Conservation (phyloP, 345 rosid genomes). For the Carallia pectinifolia region DNA sequence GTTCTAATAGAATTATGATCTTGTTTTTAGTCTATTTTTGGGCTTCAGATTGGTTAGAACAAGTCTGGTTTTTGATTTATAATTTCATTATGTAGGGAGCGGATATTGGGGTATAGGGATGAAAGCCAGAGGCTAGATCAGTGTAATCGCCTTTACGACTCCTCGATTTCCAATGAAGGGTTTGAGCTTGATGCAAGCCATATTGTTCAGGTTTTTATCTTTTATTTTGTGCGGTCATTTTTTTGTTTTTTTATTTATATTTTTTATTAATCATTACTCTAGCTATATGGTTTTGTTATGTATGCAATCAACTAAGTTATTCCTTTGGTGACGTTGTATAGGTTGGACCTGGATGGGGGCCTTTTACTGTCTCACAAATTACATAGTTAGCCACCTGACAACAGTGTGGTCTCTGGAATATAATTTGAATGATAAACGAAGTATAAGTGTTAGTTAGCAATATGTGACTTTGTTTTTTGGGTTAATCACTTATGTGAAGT, state of each 20-base stretch:
- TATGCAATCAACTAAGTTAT: neutral
- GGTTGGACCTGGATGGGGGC: neutral
- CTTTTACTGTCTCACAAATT: neutral
- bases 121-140: slow-evolving; percentile 94
- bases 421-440: neutral
- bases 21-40: too few relatives aligned
- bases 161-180: slow-evolving; percentile 73
- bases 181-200: slow-evolving; percentile 89
- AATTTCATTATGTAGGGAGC: slow-evolving; percentile 51
- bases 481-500: too few relatives aligned
- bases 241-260: neutral
- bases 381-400: neutral
- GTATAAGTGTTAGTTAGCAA: neutral
- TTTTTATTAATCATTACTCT: too few relatives aligned
- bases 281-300: neutral
- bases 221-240: neutral
- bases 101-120: slow-evolving; percentile 72
- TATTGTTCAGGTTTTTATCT: slow-evolving; percentile 66
- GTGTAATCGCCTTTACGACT: slow-evolving; percentile 89
- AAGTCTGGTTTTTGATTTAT: slow-evolving; percentile 12
- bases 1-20: too few relatives aligned
- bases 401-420: neutral
- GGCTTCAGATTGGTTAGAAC: neutral
- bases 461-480: too few relatives aligned
- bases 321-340: neutral